These are phyloP conservation scores for Yamadazyma scolyti DNA, from an alignment of 805 yeast genomes.

Conservation along the genomic window DNA sequence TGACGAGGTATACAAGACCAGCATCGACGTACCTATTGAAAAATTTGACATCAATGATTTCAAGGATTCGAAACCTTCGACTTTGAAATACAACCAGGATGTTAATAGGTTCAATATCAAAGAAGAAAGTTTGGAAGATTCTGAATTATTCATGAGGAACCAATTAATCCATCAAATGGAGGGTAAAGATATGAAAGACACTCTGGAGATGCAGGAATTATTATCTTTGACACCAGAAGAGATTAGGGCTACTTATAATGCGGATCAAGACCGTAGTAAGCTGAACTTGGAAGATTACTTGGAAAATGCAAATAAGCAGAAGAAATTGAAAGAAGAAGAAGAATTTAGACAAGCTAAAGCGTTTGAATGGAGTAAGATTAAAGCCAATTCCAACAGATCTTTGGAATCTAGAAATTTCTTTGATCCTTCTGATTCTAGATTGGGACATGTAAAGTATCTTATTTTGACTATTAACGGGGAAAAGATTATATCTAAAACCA, in stretches of 20 bases:
- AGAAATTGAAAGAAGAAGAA: constrained; percentile 38
- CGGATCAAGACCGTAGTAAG: constrained; percentile 2
- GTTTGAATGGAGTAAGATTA: constrained; percentile 46
- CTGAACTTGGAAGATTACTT: constrained; percentile 31
- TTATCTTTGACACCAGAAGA: constrained; percentile 14
- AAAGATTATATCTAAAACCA: constrained; percentile 23
- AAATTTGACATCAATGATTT: constrained; percentile 19
- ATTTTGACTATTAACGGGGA: constrained; percentile 34
- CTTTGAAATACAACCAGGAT: constrained; percentile 1
- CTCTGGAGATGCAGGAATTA: constrained; percentile 13
- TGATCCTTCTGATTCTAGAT: constrained; percentile 30
- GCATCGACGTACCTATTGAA: constrained; percentile 11
- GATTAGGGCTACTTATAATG: constrained; percentile 13
- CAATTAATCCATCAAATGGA: constrained; percentile 11
- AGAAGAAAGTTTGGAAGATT: constrained; percentile 8
- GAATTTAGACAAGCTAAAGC: constrained; percentile 48
- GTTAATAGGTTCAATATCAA: constrained; percentile 6
- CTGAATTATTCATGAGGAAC: constrained; percentile 12
- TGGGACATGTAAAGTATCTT: constrained; percentile 19
- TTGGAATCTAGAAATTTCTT: constrained; percentile 42
- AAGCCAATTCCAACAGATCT: constrained; percentile 30
- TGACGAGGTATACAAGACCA: constrained; percentile 3
- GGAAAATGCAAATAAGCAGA: constrained; percentile 37
- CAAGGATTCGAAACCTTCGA: constrained; percentile 2
- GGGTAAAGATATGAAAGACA: constrained; percentile 5